These are phyloP conservation scores for Gynochthodes officinalis DNA, from an alignment of 257 asterid species.

Conservation along the genomic window DNA sequence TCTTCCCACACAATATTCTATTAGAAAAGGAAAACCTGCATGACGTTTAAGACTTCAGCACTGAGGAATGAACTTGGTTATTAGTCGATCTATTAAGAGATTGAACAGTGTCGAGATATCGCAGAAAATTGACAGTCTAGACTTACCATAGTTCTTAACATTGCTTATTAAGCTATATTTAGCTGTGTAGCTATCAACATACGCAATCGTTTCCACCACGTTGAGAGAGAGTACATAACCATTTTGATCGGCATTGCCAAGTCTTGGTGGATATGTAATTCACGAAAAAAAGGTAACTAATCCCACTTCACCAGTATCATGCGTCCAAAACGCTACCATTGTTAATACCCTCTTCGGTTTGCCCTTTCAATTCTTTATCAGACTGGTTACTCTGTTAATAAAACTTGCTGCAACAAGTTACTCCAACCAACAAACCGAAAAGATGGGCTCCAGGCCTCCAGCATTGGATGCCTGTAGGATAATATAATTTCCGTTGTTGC, in stretches of 20 bases:
- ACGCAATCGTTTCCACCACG: slow-evolving; percentile 18
- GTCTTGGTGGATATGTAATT: slow-evolving; percentile 14
- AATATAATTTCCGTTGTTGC: no score
- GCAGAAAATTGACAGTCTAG: no score
- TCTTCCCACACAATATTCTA: slow-evolving; percentile 25
- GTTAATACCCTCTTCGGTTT: no score
- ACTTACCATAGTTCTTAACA: slow-evolving; percentile 22
- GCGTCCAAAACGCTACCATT: slow-evolving; percentile 34
- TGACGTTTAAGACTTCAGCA: no score
- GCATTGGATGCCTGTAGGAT: no score
- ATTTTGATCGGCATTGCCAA: slow-evolving; percentile 12
- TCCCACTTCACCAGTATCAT: slow-evolving; percentile 29
- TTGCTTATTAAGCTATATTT: slow-evolving; percentile 25
- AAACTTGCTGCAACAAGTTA: no score
- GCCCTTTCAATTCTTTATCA: no score
- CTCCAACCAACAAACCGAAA: no score
- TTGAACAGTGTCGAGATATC: neutral
- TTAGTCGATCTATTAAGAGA: no score
- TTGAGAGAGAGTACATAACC: slow-evolving; percentile 22
- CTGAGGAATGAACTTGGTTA: no score
- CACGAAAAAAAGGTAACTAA: slow-evolving; percentile 19
- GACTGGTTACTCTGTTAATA: no score
- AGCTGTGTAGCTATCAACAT: slow-evolving; percentile 28
- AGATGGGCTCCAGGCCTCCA: no score
- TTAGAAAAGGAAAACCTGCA: slow-evolving; percentile 23